Evolutionary conservation across 192 early-diverging fungal genomes (phyloP), one percentile per base, ranked within the genome.

Genomic region (Dissophora globulifera): DNA sequence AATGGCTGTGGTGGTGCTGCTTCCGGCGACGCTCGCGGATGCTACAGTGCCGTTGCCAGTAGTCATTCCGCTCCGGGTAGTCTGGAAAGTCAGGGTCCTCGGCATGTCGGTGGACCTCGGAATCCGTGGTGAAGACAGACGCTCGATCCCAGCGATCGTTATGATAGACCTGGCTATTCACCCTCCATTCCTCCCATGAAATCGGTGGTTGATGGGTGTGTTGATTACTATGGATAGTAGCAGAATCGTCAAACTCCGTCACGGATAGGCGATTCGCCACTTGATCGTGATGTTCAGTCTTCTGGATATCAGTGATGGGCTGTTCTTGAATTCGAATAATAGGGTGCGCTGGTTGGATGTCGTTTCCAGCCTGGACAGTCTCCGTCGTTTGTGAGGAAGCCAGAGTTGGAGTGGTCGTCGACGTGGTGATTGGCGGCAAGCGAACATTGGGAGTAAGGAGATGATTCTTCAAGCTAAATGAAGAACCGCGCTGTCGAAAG

Each of bases 21-120:
- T 50, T 58, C 50, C 40, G 43, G 25, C 71, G 56, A 25, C 71
- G 62, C 25, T 75, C 62, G 4, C 71, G 60, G 19, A 75, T 75
- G 6, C 62, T 54, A 48, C 71, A 75, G 27, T 75, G 71, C 33
- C 57, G 29, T 23, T 75, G 54, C 71, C 71, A 66, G 19, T 54
- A 75, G 42, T 33, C 71, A n/a, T 75, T 75, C n/a, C 71, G 71
- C 15, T 75, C 71, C 10, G 71, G 71, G 20, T 66, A 75, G 0
- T 35, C 71, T 12, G 71, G 71, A 30, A 66, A 75, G 40, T 53
- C 17, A 16, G 62, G 56, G 23, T 75, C 71, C 10, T 60, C 55
- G 1, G 55, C 31, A 23, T 53, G 49, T 5, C 50, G 71, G 5
- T 45, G 29, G 9, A 51, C 43, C 17, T 65, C 62, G 29, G 71